Conservation (phyloP, 2,329 filamentous ascomycete species). For the Fusarium sp. region DNA sequence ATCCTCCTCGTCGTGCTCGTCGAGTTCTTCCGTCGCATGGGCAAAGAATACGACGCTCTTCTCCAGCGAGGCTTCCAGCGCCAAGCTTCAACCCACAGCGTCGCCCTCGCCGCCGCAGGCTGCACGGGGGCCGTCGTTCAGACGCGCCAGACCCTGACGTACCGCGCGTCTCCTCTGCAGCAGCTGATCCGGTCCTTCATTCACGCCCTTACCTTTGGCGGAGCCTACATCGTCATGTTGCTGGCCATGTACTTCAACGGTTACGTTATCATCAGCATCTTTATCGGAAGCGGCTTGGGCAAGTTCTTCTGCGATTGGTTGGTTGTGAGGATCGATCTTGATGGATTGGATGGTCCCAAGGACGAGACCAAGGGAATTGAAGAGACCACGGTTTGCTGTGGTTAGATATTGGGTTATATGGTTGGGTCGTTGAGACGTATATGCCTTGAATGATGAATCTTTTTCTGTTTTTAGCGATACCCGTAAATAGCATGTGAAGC, state of each 20-base stretch:
- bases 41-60: slow-evolving; percentile 78
- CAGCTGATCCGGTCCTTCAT: slow-evolving; percentile 74
- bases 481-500: slow-evolving; percentile 9
- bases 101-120: slow-evolving; percentile 39
- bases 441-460: slow-evolving; percentile 11
- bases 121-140: slow-evolving; percentile 43
- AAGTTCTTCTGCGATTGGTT: slow-evolving; percentile 69
- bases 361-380: slow-evolving; percentile 54
- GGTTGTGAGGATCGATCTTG: slow-evolving; percentile 58
- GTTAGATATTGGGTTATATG: slow-evolving; percentile 38
- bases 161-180: slow-evolving; percentile 72
- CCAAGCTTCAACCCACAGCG: slow-evolving; percentile 44
- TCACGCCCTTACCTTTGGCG: slow-evolving; percentile 77
- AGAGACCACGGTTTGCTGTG: slow-evolving; percentile 63
- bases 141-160: slow-evolving; percentile 49
- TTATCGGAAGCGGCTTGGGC: slow-evolving; percentile 66
- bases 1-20: slow-evolving; percentile 77
- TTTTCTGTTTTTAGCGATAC: slow-evolving; percentile 39
- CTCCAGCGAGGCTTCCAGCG: slow-evolving; percentile 66
- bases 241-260: slow-evolving; percentile 73
- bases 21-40: slow-evolving; percentile 77
- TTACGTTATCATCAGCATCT: slow-evolving; percentile 84
- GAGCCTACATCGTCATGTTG: slow-evolving; percentile 84
- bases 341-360: slow-evolving; percentile 42
- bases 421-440: not conserved